Evolutionary conservation across 257 asterid species (phyloP).

Genomic region (Rehmannia glutinosa): DNA sequence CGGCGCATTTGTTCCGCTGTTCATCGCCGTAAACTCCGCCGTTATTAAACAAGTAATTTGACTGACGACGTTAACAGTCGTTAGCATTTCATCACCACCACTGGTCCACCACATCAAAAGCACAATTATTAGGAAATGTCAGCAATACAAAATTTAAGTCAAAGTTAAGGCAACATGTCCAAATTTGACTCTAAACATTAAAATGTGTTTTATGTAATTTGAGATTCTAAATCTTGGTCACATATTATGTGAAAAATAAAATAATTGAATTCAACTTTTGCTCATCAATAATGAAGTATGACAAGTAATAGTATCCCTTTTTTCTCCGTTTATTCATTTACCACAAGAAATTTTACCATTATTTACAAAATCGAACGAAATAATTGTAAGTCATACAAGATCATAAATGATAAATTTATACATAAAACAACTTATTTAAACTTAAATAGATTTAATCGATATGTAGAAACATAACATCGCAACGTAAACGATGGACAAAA

Average conservation of each 20-base stretch:
- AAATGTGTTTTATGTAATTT: not conserved
- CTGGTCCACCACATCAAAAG: not conserved
- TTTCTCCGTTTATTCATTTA: too few relatives aligned
- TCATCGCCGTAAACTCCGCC: constrained; percentile 24
- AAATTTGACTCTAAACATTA: not conserved
- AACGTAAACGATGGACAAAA: too few relatives aligned
- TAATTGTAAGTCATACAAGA: too few relatives aligned
- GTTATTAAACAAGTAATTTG: not conserved
- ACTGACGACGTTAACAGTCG: not conserved
- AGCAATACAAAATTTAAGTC: not conserved
- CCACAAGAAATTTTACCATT: too few relatives aligned
- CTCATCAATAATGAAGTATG: too few relatives aligned
- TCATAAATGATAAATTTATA: too few relatives aligned
- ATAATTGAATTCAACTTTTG: not conserved
- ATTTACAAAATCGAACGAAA: too few relatives aligned
- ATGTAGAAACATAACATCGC: too few relatives aligned
- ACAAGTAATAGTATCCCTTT: too few relatives aligned
- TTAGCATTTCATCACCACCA: not conserved
- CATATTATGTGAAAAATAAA: not conserved
- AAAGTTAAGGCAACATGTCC: not conserved
- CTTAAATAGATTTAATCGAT: too few relatives aligned
- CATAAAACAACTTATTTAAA: too few relatives aligned
- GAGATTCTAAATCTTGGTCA: not conserved
- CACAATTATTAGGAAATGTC: not conserved
- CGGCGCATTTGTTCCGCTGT: not conserved